Conservation (phyloP, 2,329 filamentous ascomycete genomes). For the Lachnellula arida region DNA sequence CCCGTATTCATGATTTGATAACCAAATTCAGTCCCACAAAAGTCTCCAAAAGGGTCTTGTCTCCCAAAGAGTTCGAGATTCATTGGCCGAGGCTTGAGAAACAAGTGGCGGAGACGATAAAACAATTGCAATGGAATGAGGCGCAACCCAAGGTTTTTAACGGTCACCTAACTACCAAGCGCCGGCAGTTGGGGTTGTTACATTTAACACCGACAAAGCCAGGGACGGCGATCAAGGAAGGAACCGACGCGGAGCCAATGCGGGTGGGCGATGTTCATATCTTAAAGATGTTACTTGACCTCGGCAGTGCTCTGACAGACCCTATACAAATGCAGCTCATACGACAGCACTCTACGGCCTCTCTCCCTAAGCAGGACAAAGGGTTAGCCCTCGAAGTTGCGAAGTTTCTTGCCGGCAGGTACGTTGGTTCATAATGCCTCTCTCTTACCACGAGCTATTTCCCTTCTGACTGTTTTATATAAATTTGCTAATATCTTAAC, state of each 20-base stretch:
- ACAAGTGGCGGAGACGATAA: too few species aligned
- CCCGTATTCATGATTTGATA: conserved; percentile 47
- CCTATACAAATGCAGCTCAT: too few species aligned
- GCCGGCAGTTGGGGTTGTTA: too few species aligned
- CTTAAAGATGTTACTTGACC: background rate
- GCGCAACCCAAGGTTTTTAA: too few species aligned
- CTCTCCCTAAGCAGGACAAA: too few species aligned
- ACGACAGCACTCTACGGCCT: too few species aligned
- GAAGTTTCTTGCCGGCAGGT: conserved; percentile 25
- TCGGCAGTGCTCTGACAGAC: too few species aligned
- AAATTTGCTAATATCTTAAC: too few species aligned
- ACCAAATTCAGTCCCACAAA: background rate
- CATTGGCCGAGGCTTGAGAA: background rate
- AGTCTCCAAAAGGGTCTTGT: conserved; percentile 17
- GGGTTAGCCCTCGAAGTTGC: background rate
- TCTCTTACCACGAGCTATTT: too few species aligned
- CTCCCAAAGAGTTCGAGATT: conserved; percentile 10
- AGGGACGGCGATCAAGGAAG: background rate
- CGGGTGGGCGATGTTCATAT: background rate
- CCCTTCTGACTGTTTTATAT: too few species aligned
- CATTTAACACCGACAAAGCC: too few species aligned
- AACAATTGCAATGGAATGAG: too few species aligned
- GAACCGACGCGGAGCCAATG: background rate
- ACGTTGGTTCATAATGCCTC: background rate
- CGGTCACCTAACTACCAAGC: background rate